These are phyloP conservation scores for Dryadomyces sulphureus DNA, from an alignment of 2,329 filamentous ascomycete species.

Conservation along the genomic window DNA sequence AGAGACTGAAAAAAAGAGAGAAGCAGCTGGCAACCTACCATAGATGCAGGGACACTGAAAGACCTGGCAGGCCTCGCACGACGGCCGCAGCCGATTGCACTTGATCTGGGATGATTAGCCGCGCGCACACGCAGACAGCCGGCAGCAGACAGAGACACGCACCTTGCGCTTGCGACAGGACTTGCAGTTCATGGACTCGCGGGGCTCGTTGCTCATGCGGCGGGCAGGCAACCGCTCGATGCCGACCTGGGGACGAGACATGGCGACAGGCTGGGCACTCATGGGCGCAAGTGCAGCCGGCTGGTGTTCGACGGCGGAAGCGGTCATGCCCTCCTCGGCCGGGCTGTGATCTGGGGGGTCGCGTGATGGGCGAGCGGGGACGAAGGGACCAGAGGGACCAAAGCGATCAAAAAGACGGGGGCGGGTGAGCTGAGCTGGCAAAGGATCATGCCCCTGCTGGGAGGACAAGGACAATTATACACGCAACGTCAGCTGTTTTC, in stretches of 20 bases:
- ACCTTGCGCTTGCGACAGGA: slow-evolving; percentile 89
- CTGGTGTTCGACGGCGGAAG: slow-evolving; percentile 25
- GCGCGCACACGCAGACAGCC: no score
- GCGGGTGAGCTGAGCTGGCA: neutral
- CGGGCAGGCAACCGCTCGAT: slow-evolving; percentile 65
- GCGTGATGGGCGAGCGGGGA: no score
- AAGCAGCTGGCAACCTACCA: slow-evolving; percentile 41
- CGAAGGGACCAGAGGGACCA: no score
- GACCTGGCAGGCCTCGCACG: slow-evolving; percentile 78
- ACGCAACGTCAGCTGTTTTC: neutral
- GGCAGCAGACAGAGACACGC: neutral
- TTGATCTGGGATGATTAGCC: slow-evolving; percentile 50
- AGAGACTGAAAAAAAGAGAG: slow-evolving; percentile 4
- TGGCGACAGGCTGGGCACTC: slow-evolving; percentile 33
- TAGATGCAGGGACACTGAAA: slow-evolving; percentile 83
- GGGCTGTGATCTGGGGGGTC: no score
- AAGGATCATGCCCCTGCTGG: no score
- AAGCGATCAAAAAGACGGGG: no score
- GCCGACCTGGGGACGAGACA: slow-evolving; percentile 64
- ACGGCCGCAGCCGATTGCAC: slow-evolving; percentile 71
- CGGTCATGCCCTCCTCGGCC: slow-evolving; percentile 20
- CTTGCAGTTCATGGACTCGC: slow-evolving; percentile 92
- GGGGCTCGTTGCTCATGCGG: slow-evolving; percentile 57
- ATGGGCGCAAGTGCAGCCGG: slow-evolving; percentile 21
- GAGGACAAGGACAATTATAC: neutral